Evolutionary conservation across 805 yeast genomes (phyloP).

Genomic region (Candida succiphila): DNA sequence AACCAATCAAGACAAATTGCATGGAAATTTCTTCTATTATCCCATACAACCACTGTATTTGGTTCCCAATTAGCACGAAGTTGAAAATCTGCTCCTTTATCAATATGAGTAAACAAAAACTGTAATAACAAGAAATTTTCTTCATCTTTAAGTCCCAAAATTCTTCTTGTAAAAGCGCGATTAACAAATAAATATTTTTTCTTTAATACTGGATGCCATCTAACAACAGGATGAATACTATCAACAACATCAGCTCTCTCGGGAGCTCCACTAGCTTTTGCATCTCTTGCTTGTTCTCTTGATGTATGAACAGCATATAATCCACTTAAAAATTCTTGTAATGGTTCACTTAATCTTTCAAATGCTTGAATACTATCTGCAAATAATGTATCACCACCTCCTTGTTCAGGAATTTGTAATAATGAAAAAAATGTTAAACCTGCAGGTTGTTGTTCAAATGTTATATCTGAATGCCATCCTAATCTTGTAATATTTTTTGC

Average conservation of each 20-base stretch:
- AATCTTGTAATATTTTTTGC: conserved; percentile 23
- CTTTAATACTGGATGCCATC: conserved; percentile 54
- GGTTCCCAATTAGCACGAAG: conserved; percentile 57
- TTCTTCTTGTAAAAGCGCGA: conserved; percentile 46
- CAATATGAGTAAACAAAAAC: conserved; percentile 36
- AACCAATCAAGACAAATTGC: conserved; percentile 58
- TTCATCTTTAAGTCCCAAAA: conserved; percentile 56
- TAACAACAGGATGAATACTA: conserved; percentile 64
- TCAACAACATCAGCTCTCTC: conserved; percentile 57
- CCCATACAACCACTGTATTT: conserved; percentile 60
- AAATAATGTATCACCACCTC: conserved; percentile 80
- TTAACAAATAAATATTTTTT: conserved; percentile 48
- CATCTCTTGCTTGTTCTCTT: conserved; percentile 54
- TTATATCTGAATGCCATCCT: conserved; percentile 62
- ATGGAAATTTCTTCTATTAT: conserved; percentile 55
- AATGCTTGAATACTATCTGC: conserved; percentile 64
- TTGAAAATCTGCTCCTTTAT: conserved; percentile 32
- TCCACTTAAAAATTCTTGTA: conserved; percentile 48
- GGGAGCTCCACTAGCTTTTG: conserved; percentile 47
- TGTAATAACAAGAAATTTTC: conserved; percentile 50
- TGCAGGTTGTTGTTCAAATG: conserved; percentile 63
- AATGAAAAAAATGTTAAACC: conserved; percentile 55
- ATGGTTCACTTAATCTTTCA: conserved; percentile 56
- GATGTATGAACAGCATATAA: conserved; percentile 65
- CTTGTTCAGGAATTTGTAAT: conserved; percentile 45